Conservation (phyloP, 2,329 filamentous ascomycete species). For the Thelonectria rubi region DNA sequence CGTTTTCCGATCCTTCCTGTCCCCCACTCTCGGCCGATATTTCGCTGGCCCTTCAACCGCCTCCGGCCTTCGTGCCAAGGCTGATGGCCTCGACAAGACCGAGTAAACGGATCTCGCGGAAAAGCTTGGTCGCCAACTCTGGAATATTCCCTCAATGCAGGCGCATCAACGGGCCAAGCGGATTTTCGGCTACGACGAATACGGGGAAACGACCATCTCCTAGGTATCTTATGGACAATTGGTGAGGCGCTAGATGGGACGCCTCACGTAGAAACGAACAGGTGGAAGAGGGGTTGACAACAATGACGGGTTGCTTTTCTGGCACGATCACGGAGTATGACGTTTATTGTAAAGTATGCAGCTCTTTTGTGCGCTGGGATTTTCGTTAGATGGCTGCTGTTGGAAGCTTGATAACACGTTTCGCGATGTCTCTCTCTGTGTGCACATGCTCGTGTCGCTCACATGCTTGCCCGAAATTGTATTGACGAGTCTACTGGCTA, state of each 20-base stretch:
- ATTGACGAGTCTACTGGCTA: not conserved
- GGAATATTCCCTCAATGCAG: slow-evolving; percentile 23
- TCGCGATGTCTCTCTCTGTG: slow-evolving; percentile 29
- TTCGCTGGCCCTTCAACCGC: slow-evolving; percentile 79
- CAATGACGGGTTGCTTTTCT: slow-evolving; percentile 26
- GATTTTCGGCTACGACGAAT: slow-evolving; percentile 31
- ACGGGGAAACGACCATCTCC: slow-evolving; percentile 27
- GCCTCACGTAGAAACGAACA: slow-evolving; percentile 21
- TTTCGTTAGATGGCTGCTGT: slow-evolving; percentile 38
- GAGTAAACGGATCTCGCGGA: slow-evolving; percentile 58
- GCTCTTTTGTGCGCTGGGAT: slow-evolving; percentile 34
- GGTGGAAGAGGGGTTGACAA: slow-evolving; percentile 30
- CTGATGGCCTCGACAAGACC: slow-evolving; percentile 77
- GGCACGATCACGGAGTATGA: slow-evolving; percentile 34
- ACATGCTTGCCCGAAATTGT: slow-evolving; percentile 1
- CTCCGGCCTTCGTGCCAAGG: slow-evolving; percentile 88
- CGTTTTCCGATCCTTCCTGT: slow-evolving; percentile 95
- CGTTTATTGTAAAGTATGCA: slow-evolving; percentile 35
- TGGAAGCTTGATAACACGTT: slow-evolving; percentile 43
- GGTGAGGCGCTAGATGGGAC: slow-evolving; percentile 23
- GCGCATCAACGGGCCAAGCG: slow-evolving; percentile 37
- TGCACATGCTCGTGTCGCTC: slow-evolving; percentile 23
- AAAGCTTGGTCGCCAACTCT: slow-evolving; percentile 40
- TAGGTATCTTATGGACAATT: slow-evolving; percentile 20
- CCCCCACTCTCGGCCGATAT: slow-evolving; percentile 92